A percentile compares a stretch with the other conserved stretches of the same genome.
phyloP scores from a whole-genome alignment of 148 eudicot species.

The Limonium bicolor region DNA sequence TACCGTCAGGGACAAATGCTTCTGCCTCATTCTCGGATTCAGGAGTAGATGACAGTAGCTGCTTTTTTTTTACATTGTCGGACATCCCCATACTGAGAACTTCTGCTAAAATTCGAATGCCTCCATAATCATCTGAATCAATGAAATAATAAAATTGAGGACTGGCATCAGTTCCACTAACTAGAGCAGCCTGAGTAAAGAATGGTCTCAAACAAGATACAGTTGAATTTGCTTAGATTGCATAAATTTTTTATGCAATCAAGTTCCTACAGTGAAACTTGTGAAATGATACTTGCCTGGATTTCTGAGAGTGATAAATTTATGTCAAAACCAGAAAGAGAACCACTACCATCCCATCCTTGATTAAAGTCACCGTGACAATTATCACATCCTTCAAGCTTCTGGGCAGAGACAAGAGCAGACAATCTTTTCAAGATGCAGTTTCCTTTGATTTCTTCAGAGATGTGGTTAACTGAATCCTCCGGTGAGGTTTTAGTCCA shows the following conservation, averaged over 20 bases:
- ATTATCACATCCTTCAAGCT: conserved; percentile 19
- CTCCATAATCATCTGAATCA: conserved; percentile 50
- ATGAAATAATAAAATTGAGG: too few relatives aligned
- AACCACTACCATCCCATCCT: conserved; percentile 70
- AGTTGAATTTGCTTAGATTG: too few relatives aligned
- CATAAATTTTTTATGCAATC: too few relatives aligned
- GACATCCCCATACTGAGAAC: conserved; percentile 21
- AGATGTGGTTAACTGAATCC: conserved; percentile 9
- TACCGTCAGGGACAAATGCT: conserved; percentile 69
- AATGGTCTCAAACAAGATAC: too few relatives aligned
- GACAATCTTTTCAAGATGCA: conserved; percentile 43
- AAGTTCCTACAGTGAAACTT: too few relatives aligned
- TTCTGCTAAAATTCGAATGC: conserved; percentile 46
- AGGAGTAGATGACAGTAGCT: conserved; percentile 17
- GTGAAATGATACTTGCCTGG: conserved; percentile 50
- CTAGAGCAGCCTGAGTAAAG: conserved; percentile 1
- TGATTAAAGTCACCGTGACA: conserved; percentile 18
- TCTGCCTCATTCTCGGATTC: conserved; percentile 32
- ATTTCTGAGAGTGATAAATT: conserved; percentile 62
- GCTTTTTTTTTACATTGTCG: conserved; percentile 17
- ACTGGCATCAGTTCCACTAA: conserved; percentile 1
- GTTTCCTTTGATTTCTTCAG: conserved; percentile 21
- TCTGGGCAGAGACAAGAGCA: conserved; percentile 43
- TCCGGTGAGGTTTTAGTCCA: conserved; percentile 13
- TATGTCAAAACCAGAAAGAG: conserved; percentile 57